Conservation (phyloP, 306 rosid genomes). For the Prunus mume region DNA sequence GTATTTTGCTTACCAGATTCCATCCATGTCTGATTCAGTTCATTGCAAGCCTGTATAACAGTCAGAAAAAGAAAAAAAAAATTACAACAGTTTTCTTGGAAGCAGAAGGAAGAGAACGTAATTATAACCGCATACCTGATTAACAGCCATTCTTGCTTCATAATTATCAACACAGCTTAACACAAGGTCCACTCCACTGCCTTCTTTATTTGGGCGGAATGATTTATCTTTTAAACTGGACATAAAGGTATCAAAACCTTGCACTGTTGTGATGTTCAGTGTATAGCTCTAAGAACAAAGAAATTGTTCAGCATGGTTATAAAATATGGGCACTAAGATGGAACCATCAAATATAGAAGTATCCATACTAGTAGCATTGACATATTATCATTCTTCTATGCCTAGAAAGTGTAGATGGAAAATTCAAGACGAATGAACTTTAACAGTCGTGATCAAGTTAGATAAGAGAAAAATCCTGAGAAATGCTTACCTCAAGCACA, state of each 20-base stretch:
- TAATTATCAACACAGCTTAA: constrained; percentile 97
- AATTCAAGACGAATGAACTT: neutral
- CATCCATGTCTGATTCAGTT: constrained; percentile 93
- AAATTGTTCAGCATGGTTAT: constrained; percentile 28
- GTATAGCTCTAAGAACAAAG: constrained; percentile 70
- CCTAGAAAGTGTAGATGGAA: neutral
- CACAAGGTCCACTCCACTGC: constrained; percentile 86
- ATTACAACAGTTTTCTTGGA: neutral
- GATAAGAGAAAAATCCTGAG: neutral
- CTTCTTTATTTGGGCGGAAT: constrained; percentile 63
- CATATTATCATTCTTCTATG: neutral
- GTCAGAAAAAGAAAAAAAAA: neutral
- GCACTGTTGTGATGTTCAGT: constrained; percentile 84
- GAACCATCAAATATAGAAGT: neutral
- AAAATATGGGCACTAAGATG: neutral
- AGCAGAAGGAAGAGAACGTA: constrained; percentile 1
- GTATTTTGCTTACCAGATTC: constrained; percentile 68
- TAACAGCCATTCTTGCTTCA: constrained; percentile 99
- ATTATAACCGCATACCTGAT: constrained; percentile 59
- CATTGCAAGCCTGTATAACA: constrained; percentile 85
- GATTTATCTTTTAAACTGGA: constrained; percentile 78
- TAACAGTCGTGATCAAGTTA: neutral
- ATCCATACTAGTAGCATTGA: neutral
- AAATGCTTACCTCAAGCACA: constrained; percentile 67
- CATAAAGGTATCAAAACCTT: constrained; percentile 85